Base-by-base conservation (phyloP, 208 protist species). In the Acanthamoeba triangularis region DNA sequence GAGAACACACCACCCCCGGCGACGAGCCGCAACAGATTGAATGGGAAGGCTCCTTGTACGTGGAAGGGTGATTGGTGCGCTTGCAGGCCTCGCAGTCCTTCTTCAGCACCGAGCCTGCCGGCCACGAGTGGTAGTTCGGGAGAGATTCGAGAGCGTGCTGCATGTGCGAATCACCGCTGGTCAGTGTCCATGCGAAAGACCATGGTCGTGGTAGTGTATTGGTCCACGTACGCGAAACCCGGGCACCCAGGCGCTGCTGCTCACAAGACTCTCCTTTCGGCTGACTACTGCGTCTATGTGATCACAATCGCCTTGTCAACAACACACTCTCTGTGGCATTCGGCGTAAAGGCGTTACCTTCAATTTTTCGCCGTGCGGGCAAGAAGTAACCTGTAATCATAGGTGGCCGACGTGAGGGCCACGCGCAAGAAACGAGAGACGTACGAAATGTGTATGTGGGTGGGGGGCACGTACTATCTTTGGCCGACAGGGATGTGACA, bases 61-160 rank as follows among this genome's bases (percentile, higher is more conserved):
- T 63, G 49, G 47, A 0, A 2, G 49, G 44, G 33, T 88, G 80
- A 25, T 63, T 63, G 49, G 80, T 65, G 23, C 80, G 41, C 49
- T 59, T 63, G 80, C 80, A 88, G 14, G 80, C 80, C 80, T 88
- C 80, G 49, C 80, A 88, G 52, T 88, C 80, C 49, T 88, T 88
- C n/a, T 18, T 44, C 1, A 63, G 47, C 8, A 20, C 52, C 10
- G 80, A 88, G 14, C n/a, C 49, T 3, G 49, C 7, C 33, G 11
- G 23, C 49, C 49, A 88, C 52, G 80, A 88, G 49, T 33, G 14
- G 49, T 88, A 88, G 28, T 88, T 7, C 28, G 80, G 80, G 2
- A 88, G 80, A n/a, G 80, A 65, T 35, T 88, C 80, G 13, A 88
- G 52, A 20, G 41, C 10, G 49, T 88, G 80, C 80, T 88, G 44